These are phyloP conservation scores for Senna tora DNA, from an alignment of 306 rosid species.

Conservation along the genomic window DNA sequence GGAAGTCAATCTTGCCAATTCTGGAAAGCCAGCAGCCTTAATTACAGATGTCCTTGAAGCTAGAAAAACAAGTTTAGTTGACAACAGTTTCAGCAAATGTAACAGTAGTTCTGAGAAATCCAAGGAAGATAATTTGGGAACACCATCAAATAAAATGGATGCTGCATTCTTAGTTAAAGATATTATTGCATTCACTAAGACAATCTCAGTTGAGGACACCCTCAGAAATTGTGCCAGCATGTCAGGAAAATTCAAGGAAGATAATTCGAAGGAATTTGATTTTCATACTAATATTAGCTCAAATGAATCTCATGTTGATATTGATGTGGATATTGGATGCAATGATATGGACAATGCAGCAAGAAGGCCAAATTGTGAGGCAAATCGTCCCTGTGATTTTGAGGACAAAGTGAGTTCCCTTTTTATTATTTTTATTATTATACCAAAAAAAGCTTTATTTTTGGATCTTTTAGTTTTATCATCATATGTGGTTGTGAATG, in stretches of 20 bases:
- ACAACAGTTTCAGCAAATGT: constrained; percentile 28
- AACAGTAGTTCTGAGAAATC: constrained; percentile 31
- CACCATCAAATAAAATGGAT: constrained; percentile 35
- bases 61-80: constrained; percentile 16
- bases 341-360: constrained; percentile 29
- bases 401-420: constrained; percentile 42
- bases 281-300: constrained; percentile 37
- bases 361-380: constrained; percentile 7
- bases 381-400: constrained; percentile 34
- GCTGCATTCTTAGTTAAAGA: constrained; percentile 37
- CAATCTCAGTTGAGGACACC: constrained; percentile 30
- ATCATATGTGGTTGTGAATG: constrained; percentile 24
- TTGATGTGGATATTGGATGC: constrained; percentile 40
- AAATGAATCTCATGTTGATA: constrained; percentile 42
- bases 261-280: constrained; percentile 40
- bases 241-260: constrained; percentile 35
- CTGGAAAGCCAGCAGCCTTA: constrained; percentile 39
- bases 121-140: constrained; percentile 32
- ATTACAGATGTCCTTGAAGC: constrained; percentile 21
- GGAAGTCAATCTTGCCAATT: constrained; percentile 41
- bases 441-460: background rate
- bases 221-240: constrained; percentile 29
- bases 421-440: too few relatives aligned
- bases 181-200: constrained; percentile 25
- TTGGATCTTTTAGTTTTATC: background rate